Evolutionary conservation across 306 rosid species (phyloP), one percentile per base, ranked within the genome.

Genomic region (Rosa lucieae): DNA sequence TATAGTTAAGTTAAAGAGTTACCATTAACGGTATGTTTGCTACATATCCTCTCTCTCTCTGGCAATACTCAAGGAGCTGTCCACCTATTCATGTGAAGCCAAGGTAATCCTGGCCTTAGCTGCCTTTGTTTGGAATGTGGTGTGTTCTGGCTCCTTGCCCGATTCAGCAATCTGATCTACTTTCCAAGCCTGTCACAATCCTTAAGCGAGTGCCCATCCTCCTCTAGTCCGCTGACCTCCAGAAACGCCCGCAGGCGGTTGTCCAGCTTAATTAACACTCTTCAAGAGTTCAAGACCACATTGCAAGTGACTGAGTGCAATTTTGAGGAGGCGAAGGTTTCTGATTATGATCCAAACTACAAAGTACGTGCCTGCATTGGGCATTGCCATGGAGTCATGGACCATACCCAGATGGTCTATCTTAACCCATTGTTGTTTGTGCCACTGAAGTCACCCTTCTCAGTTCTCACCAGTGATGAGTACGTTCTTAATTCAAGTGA

Each of bases 71-170:
- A 32, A 32, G 3, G 2, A 32, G 37, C 37, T 32, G 3, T 32
- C 37, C 37, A 32, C 37, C 37, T 32, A 32, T 32, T 32, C 37
- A 32, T 32, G 37, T 32, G 37, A 32, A 32, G 37, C 37, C 37
- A 40, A 40, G 44, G 44, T 6, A 40, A 8, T 40, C 44, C 44
- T 40, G 44, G 44, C 44, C 44, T 40, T 2, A 32, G 89, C 91
- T 0, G 94, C 96, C n/a, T 92, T 92, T 74, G 84, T 7, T 5
- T 85, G 0, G 90, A 93, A 11, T 89, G 86, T 56, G 91, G 92
- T 1, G 89, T 89, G 10, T 89, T 90, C 73, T 89, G 94, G 90
- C 58, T 86, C 3, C 85, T 93, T 8, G 82, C 88, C 13, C 85
- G 76, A 43, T 78, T 67, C 79, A 79, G 73, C 84, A 88, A 49